Percentiles rank a stretch among this genome's conserved stretches.
Evolutionary conservation across 106 monocot genomes (phyloP).

Genomic region (Iris macrosiphon): DNA sequence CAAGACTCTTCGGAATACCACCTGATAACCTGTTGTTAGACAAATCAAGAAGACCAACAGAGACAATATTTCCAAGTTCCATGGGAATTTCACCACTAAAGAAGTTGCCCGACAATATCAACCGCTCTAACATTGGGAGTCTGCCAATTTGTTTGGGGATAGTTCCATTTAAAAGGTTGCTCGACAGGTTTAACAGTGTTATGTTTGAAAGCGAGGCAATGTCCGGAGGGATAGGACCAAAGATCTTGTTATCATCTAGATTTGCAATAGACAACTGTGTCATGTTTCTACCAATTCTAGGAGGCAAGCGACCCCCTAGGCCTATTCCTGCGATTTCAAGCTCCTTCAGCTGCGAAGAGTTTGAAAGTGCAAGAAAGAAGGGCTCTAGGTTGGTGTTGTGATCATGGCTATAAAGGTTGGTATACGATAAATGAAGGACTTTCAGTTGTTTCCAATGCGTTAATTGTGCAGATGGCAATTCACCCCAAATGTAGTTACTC

Average conservation of each 20-base stretch:
- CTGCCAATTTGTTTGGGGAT: conserved; percentile 22
- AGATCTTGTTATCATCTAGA: conserved; percentile 29
- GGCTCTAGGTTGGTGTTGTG: conserved; percentile 27
- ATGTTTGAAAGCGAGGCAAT: conserved; percentile 25
- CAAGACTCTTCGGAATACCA: conserved; percentile 25
- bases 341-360: conserved; percentile 19
- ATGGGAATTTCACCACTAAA: conserved; percentile 15
- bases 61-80: conserved; percentile 19
- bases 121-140: conserved; percentile 11
- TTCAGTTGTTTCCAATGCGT: conserved; percentile 4
- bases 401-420: conserved; percentile 21
- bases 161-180: conserved; percentile 29
- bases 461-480: conserved; percentile 21
- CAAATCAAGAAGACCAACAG: conserved; percentile 29
- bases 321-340: conserved; percentile 25
- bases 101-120: conserved; percentile 26
- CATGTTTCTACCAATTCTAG: conserved; percentile 4
- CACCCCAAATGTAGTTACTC: conserved; percentile 23
- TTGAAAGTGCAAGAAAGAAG: conserved; percentile 32
- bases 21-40: conserved; percentile 27
- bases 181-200: conserved; percentile 30
- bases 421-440: conserved; percentile 31
- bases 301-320: conserved; percentile 26
- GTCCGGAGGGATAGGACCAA: conserved; percentile 24
- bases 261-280: conserved; percentile 9